Percentiles rank a stretch among this genome's conserved stretches.
These are phyloP conservation scores for Lagenidium sp. DNA, from an alignment of 352 stramenopile genomes.

Conservation along the genomic window DNA sequence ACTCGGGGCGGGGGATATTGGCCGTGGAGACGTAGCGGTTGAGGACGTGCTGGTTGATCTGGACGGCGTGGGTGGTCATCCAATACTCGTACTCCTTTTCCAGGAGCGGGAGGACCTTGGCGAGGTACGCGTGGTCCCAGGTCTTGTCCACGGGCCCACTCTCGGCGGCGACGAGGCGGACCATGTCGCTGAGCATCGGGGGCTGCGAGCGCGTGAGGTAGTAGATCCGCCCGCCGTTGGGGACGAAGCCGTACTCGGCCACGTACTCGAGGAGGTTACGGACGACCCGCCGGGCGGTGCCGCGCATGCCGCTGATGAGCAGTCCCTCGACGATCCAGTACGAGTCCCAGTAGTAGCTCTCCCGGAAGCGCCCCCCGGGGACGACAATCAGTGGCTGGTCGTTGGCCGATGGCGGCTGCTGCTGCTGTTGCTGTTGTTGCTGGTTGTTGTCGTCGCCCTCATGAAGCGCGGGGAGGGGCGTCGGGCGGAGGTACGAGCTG, in stretches of 20 bases:
- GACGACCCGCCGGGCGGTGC: conserved; percentile 30
- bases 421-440: no score
- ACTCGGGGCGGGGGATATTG: conserved; percentile 32
- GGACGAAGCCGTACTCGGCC: conserved; percentile 33
- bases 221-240: conserved; percentile 59
- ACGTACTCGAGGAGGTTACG: conserved; percentile 48
- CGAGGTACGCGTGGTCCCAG: conserved; percentile 16
- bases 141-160: neutral
- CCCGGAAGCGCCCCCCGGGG: conserved; percentile 45
- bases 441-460: conserved; percentile 4
- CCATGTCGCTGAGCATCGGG: conserved; percentile 41
- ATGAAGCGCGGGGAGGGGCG: conserved; percentile 19
- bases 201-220: conserved; percentile 53
- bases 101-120: conserved; percentile 11
- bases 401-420: no score
- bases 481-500: conserved; percentile 15
- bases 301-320: conserved; percentile 32
- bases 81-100: conserved; percentile 33
- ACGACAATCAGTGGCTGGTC: conserved; percentile 19
- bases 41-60: conserved; percentile 15
- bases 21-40: conserved; percentile 19
- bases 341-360: conserved; percentile 71
- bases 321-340: conserved; percentile 63
- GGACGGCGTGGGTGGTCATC: conserved; percentile 16
- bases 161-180: conserved; percentile 9